Conservation (phyloP, 2,329 filamentous ascomycete genomes). For the Exophiala spinifera region DNA sequence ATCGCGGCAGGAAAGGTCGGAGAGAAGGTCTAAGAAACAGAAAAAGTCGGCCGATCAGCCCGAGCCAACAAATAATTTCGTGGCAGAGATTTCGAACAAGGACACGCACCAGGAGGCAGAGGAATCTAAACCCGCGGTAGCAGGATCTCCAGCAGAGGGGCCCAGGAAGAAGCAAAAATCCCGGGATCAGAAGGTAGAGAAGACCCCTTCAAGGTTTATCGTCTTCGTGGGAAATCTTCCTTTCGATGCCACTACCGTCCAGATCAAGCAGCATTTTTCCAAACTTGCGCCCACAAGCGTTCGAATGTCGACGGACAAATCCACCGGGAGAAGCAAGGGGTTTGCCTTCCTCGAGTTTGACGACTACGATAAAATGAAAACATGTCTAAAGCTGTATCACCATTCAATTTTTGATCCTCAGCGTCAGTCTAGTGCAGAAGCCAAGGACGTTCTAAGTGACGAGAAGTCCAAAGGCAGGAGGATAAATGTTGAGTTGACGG, state of each 20-base stretch:
- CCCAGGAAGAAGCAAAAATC: conserved; percentile 30
- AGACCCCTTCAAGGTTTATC: conserved; percentile 59
- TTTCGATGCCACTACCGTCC: conserved; percentile 69
- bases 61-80: not conserved
- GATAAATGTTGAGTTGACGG: conserved; percentile 93
- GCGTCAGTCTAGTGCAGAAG: conserved; percentile 34
- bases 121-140: conserved; percentile 5
- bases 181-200: conserved; percentile 28
- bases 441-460: conserved; percentile 2
- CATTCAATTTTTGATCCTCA: conserved; percentile 70
- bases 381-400: conserved; percentile 85
- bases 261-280: conserved; percentile 72
- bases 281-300: conserved; percentile 68
- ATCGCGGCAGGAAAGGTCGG: conserved; percentile 25
- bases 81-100: not conserved
- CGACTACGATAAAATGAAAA: conserved; percentile 84
- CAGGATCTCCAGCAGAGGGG: conserved; percentile 38
- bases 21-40: conserved; percentile 27
- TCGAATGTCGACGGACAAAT: conserved; percentile 69
- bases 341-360: conserved; percentile 89
- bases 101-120: not conserved
- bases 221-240: conserved; percentile 88
- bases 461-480: conserved; percentile 52
- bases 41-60: conserved; percentile 17
- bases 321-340: conserved; percentile 64